Base-by-base conservation (phyloP, 352 stramenopile species). In the Pythium phragmiticola region DNA sequence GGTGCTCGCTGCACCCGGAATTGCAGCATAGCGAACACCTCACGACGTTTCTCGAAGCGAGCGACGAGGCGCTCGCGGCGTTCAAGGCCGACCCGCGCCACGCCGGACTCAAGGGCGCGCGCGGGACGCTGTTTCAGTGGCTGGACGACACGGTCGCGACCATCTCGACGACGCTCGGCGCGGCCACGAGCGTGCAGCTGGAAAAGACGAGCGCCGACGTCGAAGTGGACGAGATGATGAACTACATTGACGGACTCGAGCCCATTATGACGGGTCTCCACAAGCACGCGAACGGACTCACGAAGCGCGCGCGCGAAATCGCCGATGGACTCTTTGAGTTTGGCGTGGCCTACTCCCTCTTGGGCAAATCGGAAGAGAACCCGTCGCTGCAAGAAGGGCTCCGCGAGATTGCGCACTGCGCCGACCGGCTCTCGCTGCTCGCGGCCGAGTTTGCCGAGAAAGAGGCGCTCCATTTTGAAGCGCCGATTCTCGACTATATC, bases 271-370 rank as follows among this genome's bases (percentile, higher is more conserved):
- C 90, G 60, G 92, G 94, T 6, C 82, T 99, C 9, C 89, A 96
- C 56, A 97, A 97, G 66, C 96, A 99, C 65, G 92, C 95, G 0
- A 85, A 95, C 55, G 90, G 84, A 19, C 79, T 99, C 42, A 97
- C 97, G 6, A 96, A 97, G 57, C 92, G 97, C 53, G 91, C 89
- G 1, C 84, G 96, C 5, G 95, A 98, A 80, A 98, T 98, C 57
- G 94, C 96, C 2, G 96, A 98, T 57, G 95, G 95, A 16, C 71
- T 98, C 2, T 98, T 98, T 70, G 96, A 99, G 74, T 98, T 98
- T 75, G 95, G 96, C 21, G 84, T 98, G 36, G 89, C 96, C 36
- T 98, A 98, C 70, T 97, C 97, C 66, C 74, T 98, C 41, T 70
- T 99, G 8, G 95, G 94, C 26, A 97, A 98, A 60, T 92, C 90